Conservation (phyloP, 306 rosid species). For the Cercis canadensis region DNA sequence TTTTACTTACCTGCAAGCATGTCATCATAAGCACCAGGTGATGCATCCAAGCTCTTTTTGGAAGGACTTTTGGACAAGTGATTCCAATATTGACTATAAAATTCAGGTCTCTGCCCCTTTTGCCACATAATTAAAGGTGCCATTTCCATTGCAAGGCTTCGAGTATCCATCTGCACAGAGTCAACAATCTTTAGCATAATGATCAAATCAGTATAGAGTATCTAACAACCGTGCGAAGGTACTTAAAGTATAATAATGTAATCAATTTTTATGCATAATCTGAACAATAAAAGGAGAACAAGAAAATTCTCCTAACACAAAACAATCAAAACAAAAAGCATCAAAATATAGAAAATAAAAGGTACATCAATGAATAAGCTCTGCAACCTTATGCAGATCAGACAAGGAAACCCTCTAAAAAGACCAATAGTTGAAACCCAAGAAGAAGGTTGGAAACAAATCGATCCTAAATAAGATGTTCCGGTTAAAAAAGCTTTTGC, state of each 20-base stretch:
- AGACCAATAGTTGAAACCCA: neutral
- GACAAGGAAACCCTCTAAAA: neutral
- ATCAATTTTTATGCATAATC: too few species aligned
- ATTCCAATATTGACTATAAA: conserved; percentile 71
- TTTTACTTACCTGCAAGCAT: conserved; percentile 74
- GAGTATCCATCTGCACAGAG: conserved; percentile 77
- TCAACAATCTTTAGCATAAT: conserved; percentile 39
- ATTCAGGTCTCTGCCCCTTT: conserved; percentile 65
- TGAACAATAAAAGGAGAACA: too few species aligned
- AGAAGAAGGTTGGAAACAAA: conserved; percentile 11
- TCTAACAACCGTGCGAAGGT: conserved; percentile 1
- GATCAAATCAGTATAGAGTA: conserved; percentile 18
- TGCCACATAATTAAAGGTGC: conserved; percentile 92
- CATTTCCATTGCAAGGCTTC: conserved; percentile 89
- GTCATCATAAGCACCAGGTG: conserved; percentile 61
- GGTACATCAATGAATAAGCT: too few species aligned
- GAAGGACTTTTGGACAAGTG: conserved; percentile 63
- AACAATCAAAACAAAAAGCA: too few species aligned
- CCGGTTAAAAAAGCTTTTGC: neutral
- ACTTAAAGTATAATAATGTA: neutral
- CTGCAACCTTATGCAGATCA: too few species aligned
- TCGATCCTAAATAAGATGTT: neutral
- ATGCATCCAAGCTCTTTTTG: conserved; percentile 55
- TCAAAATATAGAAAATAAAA: too few species aligned
- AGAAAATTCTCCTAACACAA: too few species aligned